Base-by-base conservation (phyloP, 2,329 filamentous ascomycete species). In the Phialocephala subalpina region DNA sequence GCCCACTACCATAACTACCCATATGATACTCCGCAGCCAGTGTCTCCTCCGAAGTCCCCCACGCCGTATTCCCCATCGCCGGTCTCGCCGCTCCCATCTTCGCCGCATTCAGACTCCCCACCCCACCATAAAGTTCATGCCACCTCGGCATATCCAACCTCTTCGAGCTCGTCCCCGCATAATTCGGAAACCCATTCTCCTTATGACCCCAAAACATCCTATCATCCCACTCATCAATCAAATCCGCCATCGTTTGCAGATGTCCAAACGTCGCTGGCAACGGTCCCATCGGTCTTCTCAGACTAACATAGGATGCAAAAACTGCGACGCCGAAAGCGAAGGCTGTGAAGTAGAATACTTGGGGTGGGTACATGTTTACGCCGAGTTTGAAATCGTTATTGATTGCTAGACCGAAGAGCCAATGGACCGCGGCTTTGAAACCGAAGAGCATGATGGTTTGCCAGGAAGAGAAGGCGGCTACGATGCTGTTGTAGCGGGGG, bases 361-460 rank as follows among this genome's bases (percentile, higher is more conserved):
- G 73, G 1, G 74, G 72, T 6, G 73, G 72, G 25, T 75, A 74
- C 72, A 76, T 75, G 67, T 76, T 76, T 47, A 76, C 70, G 25
- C 74, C 74, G 22, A 75, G 65, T 18, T 66, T 68, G 59, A 71
- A 77, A 49, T 72, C 73, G 49, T 73, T 64, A 60, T 73, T 74
- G 66, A 76, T 73, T 25, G 69, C 68, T 9, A 76, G 70, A 59
- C 76, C 75, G 58, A 77, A 76, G 45, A 77, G 64, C 75, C 76
- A 77, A 66, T 77, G 75, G 6, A 76, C 69, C n/a, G 65, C 69
- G 12, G 75, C 69, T 64, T 77, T 77, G 58, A 74, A 70, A 20
- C 59, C 55, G 56, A 77, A 76, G 47, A 77, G 69, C 29, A 69
- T 67, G 25, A 74, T 59, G 6, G 73, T 77, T 66, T 74, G 71